Conservation (phyloP, 2,329 filamentous ascomycete genomes). For the Zymoseptoria brevis region DNA sequence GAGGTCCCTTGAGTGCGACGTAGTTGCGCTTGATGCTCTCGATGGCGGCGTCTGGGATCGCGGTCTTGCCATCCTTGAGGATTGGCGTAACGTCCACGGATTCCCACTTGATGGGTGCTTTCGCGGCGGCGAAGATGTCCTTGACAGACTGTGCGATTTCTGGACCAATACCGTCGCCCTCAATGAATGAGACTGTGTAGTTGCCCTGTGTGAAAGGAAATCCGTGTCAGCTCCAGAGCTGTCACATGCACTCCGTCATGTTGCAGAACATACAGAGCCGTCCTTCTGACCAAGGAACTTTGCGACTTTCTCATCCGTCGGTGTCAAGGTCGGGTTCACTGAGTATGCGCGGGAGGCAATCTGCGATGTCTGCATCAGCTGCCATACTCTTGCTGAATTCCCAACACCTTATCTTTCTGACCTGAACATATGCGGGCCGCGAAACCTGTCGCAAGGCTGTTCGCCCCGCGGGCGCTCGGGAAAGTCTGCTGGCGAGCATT, state of each 20-base stretch:
- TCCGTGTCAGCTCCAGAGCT: constrained; percentile 5
- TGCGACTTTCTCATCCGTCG: constrained; percentile 63
- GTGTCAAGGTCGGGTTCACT: constrained; percentile 29
- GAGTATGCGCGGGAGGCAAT: background rate
- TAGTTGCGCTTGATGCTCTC: constrained; percentile 91
- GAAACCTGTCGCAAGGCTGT: constrained; percentile 12
- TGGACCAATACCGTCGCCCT: constrained; percentile 94
- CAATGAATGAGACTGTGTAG: constrained; percentile 92
- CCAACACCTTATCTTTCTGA: constrained; percentile 4
- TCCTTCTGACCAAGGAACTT: constrained; percentile 91
- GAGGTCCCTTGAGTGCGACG: constrained; percentile 94
- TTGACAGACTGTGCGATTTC: constrained; percentile 98
- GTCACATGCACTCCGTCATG: constrained; percentile 4
- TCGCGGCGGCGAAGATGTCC: constrained; percentile 94
- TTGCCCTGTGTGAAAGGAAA: constrained; percentile 57
- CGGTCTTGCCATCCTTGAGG: constrained; percentile 89
- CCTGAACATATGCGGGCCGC: constrained; percentile 16
- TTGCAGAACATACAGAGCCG: constrained; percentile 59
- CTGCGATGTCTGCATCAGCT: constrained; percentile 2
- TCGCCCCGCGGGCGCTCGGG: constrained; percentile 10
- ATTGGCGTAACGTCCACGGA: constrained; percentile 91
- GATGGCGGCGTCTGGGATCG: constrained; percentile 88
- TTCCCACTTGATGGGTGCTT: constrained; percentile 96
- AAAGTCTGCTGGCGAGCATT: constrained; percentile 14
- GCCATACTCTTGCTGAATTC: background rate